Evolutionary conservation across 176 grass and related monocot species (phyloP), one percentile per base, ranked within the genome.

Genomic region (Typha latifolia): DNA sequence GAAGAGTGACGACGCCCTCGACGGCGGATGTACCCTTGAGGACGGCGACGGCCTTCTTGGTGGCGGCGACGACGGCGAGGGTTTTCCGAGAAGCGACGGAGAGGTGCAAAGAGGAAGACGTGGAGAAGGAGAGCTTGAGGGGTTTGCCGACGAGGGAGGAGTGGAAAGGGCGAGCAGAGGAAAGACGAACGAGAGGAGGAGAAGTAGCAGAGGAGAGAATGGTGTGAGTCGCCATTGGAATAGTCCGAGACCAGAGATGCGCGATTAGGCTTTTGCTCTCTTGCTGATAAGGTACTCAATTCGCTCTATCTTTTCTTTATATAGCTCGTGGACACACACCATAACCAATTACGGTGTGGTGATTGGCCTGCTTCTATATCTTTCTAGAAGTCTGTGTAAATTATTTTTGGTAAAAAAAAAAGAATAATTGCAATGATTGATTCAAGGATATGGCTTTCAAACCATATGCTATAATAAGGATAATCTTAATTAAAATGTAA

Each of bases 41-140:
- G 18, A 93, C 83, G 24, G 85, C 94, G 26, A 99, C 85, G 59
- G 83, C 89, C 79, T 90, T 99, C 81, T 93, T 97, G 62, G 78
- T 19, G 32, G 85, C 80, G 67, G 87, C 93, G 48, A 73, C 85
- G 50, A 86, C 50, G 66, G 68, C 78, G 52, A 81, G 77, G 43
- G 51, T 29, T 75, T 79, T 79, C 49, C n/a, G 78, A 18, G 49
- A n/a, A 13, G 72, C 66, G 53, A 23, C 61, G 34, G 51, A 14
- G 70, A 70, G 14, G 77, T 34, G 15, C 9, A 50, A 31, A 0
- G 72, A 69, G 26, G 24, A 26, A 26, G n/a, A n/a, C n/a, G n/a
- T n/a, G n/a, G 32, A 32, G 13, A 72, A 62, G 69, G 59, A 59
- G 73, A 82, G 62, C 66, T 48, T 50, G 68, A 66, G 48, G n/a